Evolutionary conservation across 495 filamentous ascomycete genomes (phyloP).

Genomic region (Xanthoparmelia taractica): DNA sequence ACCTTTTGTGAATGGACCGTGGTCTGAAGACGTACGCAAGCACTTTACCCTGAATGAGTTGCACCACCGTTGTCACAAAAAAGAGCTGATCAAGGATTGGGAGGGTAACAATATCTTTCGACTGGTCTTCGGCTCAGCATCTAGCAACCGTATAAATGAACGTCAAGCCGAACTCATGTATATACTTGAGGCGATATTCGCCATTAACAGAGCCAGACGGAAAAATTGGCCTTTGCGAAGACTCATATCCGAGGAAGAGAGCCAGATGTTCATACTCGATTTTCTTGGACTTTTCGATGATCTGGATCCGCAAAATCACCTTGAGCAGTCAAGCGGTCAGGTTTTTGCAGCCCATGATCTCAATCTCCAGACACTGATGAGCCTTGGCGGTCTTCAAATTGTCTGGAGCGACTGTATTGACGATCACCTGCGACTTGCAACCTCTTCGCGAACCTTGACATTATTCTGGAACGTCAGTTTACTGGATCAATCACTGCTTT

Average conservation of each 20-base stretch:
- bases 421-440: constrained; percentile 1
- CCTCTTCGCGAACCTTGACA: not conserved
- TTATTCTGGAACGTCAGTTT: constrained; percentile 7
- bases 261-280: constrained; percentile 7
- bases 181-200: not conserved
- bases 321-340: not conserved
- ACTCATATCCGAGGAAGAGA: not conserved
- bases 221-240: constrained; percentile 7
- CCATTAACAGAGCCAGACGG: not conserved
- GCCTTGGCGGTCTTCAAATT: constrained; percentile 2
- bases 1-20: not conserved
- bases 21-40: constrained; percentile 1
- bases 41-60: not conserved
- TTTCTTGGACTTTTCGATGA: not conserved
- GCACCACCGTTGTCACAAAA: not conserved
- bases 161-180: not conserved
- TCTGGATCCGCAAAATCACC: not conserved
- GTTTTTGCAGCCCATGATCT: constrained; percentile 4
- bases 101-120: not conserved
- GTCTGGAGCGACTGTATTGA: constrained; percentile 6
- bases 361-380: not conserved
- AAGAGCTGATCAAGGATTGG: not conserved
- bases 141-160: not conserved
- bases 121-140: not conserved
- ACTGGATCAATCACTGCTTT: constrained; percentile 4